Base-by-base conservation (phyloP, 1,284 basidiomycete genomes). In the Irpex rosettiformis region DNA sequence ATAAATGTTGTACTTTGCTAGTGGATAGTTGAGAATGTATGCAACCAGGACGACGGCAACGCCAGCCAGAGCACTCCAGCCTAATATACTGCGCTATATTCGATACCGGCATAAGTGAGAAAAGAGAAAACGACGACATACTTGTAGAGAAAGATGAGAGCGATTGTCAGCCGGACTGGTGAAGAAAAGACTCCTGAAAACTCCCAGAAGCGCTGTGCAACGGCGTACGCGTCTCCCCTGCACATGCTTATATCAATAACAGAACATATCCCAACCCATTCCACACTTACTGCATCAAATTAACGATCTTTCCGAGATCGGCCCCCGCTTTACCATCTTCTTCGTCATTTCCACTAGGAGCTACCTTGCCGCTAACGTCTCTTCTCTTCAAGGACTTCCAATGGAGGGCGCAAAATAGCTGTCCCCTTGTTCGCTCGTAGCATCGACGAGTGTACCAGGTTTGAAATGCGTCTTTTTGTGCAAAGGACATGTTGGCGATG, bases 11-110 rank as follows among this genome's bases (percentile, higher is more conserved):
- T 86, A 84, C 65, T 79, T 83, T 3, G 82, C 82, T 48, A 91
- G 70, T 1, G 84, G 83, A 61, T 84, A 86, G 67, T 88, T 89
- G 61, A 89, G 65, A 1, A 84, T 75, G 59, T 86, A 86, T 4
- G 86, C 86, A 3, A 90, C 63, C 4, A 87, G 67, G 16, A 94
- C 80, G 27, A 93, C 83, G 13, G 80, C 77, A 3, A 93, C 84
- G n/a, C 91, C 91, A 11, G 87, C 85, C 28, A 94, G 78, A 0
- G 89, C 85, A 47, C 89, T 89, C 89, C 90, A 93, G 6, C 93
- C 93, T 42, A 94, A 79, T 27, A 94, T 77, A 54, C 90, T 92
- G 61, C 18, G 28, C 21, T 16, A 53, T 49, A 42, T 30, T 60
- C 10, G 42, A 62, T n/a, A 37, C 13, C 16, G 29, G 45, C 40